Conservation (phyloP, 257 asterid genomes). For the Paulownia fortunei region DNA sequence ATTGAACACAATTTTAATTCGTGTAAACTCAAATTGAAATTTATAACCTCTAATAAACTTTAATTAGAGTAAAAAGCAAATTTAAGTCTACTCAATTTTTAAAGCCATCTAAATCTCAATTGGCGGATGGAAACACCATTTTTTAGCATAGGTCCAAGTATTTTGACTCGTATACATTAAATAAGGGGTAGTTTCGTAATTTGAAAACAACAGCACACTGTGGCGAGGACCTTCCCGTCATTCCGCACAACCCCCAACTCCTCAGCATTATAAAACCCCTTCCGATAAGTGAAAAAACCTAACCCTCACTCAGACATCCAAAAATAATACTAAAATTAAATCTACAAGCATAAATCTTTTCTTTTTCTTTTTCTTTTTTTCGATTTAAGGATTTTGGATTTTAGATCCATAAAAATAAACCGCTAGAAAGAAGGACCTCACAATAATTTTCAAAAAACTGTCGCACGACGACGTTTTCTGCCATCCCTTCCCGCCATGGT, state of each 20-base stretch:
- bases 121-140: too few species aligned
- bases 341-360: not conserved
- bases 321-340: not conserved
- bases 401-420: conserved; percentile 41
- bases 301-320: not conserved
- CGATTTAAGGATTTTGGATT: conserved; percentile 24
- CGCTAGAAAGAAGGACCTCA: conserved; percentile 6
- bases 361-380: not conserved
- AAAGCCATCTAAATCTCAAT: too few species aligned
- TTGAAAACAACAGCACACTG: not conserved
- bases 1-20: too few species aligned
- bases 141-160: not conserved
- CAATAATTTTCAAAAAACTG: conserved; percentile 30
- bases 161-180: not conserved
- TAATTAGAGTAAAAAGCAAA: too few species aligned
- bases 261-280: not conserved
- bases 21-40: too few species aligned
- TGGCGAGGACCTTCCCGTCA: not conserved
- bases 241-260: not conserved
- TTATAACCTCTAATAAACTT: too few species aligned
- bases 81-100: too few species aligned
- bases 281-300: not conserved
- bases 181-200: not conserved
- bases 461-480: conserved; percentile 50
- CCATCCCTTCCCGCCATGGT: conserved; percentile 70